Base-by-base conservation (phyloP, 2,329 filamentous ascomycete genomes). In the Colletotrichum gigasporum region DNA sequence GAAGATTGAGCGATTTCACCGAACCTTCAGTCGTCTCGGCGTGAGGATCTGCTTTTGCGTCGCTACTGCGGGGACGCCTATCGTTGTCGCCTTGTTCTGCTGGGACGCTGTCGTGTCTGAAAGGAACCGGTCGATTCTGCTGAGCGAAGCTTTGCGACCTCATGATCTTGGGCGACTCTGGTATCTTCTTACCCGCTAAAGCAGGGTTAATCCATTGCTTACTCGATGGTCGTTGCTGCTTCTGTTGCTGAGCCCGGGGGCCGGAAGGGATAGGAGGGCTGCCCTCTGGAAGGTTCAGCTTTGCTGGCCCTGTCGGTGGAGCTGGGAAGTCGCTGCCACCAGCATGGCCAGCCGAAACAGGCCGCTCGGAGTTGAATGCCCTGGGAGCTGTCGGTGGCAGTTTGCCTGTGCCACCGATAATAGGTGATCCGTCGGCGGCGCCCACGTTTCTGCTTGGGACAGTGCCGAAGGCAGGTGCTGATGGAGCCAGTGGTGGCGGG, bases 131-230 rank as follows among this genome's bases (percentile, higher is more conserved):
- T 74, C 81, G 72, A 18, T 78, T 76, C 30, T 81, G 80, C 39
- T 79, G 77, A 12, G 78, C 77, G 68, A 86, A 82, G 57, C 80
- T 84, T 64, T 83, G 83, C 1, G 83, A 82, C 59, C 84, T 78
- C 68, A 79, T 81, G 28, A 80, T 71, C 65, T 84, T 85, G 2
- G 85, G 85, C 2, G 84, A 86, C 16, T 85, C 83, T 2, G 84
- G 81, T 0, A 76, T 73, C 62, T 84, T 84, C 71, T 83, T 86
- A 4, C 68, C 70, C 5, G 68, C 68, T 5, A 84, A 69, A 26
- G 80, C 82, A 3, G 85, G 83, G 52, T 87, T 87, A 61, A 86
- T 84, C 86, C 86, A 88, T 72, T 87, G 85, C 69, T 86, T 87
- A 71, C 85, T 87, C 0, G 84, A 85, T 14, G 83, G 80, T 6